Evolutionary conservation across 495 filamentous ascomycete genomes (phyloP), one percentile per base, ranked within the genome.

Genomic region (Trichocladium uniseriatum): DNA sequence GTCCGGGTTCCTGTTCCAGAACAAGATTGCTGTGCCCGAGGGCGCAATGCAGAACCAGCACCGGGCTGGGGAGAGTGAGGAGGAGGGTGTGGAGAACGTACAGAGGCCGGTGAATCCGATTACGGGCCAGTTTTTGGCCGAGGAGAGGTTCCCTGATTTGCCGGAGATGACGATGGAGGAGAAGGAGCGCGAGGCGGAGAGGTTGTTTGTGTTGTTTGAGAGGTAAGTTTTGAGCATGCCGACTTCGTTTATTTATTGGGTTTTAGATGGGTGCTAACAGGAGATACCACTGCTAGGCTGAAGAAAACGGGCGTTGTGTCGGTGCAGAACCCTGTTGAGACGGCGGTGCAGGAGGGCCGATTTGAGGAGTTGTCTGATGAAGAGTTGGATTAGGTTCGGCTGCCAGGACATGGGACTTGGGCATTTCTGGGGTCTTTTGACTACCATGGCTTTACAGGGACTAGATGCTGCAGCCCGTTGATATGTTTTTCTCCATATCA

Each of bases 151-250:
- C 8, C 50, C 71, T 9, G 65, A 77, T 4, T 67, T 70, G 8
- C 78, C 77, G 1, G 76, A 81, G 16, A 97, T 98, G 92, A 91
- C 84, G 6, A 71, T 82, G 28, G 92, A 86, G 51, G 90, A 98
- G 74, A 95, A 85, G 65, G 88, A 95, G 60, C 73, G 87, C 38
- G 92, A 98, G 64, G 92, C 92, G 0, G 92, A 98, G 64, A 82
- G 78, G 56, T 69, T 98, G 0, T 95, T 97, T 69, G 88, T 97
- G 13, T 72, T 98, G 14, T 98, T 98, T 67, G 90, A 98, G 67
- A 80, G 89, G 87, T 87, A 70, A 54, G 67, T 58, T 43, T 28
- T 14, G 8, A 29, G 15, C 24, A 18, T 19, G 2, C 15, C 31
- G 20, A 10, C 21, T 6, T 9, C 32, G 13, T n/a, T 16, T 19